A percentile compares a stretch with the other conserved stretches of the same genome.
Conservation (phyloP, 768 basidiomycete species). For the Boletus vinaceobasis region DNA sequence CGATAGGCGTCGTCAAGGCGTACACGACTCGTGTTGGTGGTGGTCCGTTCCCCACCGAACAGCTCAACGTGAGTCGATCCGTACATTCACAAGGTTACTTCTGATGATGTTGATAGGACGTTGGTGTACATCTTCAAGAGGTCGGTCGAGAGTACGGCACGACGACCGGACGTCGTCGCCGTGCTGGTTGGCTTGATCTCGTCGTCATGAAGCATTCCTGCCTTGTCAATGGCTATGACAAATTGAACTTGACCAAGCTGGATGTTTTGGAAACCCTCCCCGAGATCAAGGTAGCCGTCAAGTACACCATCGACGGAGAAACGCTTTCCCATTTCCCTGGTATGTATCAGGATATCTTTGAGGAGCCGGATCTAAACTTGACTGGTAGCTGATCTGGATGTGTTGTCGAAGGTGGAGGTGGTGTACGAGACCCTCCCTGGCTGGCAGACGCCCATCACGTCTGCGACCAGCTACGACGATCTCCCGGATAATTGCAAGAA, state of each 20-base stretch:
- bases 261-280: constrained; percentile 83
- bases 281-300: constrained; percentile 86
- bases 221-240: constrained; percentile 94
- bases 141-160: constrained; percentile 89
- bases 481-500: constrained; percentile 82
- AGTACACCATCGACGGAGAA: constrained; percentile 74
- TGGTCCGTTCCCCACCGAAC: constrained; percentile 96
- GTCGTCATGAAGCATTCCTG: constrained; percentile 91
- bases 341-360: constrained; percentile 32
- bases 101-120: constrained; percentile 44
- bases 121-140: constrained; percentile 88
- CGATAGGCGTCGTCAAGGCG: constrained; percentile 94
- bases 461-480: constrained; percentile 58
- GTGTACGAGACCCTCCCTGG: constrained; percentile 87
- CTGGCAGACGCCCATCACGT: constrained; percentile 79
- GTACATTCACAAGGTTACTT: not conserved
- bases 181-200: constrained; percentile 97
- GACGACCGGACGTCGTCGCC: constrained; percentile 88
- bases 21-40: constrained; percentile 99
- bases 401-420: constrained; percentile 76
- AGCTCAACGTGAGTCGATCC: constrained; percentile 65
- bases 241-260: constrained; percentile 92
- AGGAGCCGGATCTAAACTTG: not conserved
- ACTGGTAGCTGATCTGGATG: constrained; percentile 73
- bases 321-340: constrained; percentile 86